A percentile compares a stretch with the other conserved stretches of the same genome.
Conservation (phyloP, 2,329 filamentous ascomycete species). For the Coniochaeta pulveracea region DNA sequence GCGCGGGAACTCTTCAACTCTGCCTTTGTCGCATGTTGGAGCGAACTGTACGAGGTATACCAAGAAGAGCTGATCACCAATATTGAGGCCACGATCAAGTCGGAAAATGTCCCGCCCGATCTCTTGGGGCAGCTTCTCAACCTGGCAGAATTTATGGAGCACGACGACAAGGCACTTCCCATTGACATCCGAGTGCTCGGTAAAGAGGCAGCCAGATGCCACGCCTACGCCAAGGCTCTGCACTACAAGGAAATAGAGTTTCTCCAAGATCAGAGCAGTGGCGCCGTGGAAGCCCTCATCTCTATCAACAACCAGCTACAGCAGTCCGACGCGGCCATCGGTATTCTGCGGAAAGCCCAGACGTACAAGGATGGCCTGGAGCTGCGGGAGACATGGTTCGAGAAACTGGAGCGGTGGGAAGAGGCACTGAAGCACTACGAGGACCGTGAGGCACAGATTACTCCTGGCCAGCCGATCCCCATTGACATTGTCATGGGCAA, state of each 20-base stretch:
- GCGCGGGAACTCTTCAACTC: slow-evolving; percentile 96
- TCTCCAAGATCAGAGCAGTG: slow-evolving; percentile 90
- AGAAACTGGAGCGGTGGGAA: slow-evolving; percentile 96
- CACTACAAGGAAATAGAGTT: slow-evolving; percentile 99
- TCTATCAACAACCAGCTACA: slow-evolving; percentile 99
- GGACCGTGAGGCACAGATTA: slow-evolving; percentile 64
- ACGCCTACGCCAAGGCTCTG: slow-evolving; percentile 94
- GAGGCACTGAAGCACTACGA: slow-evolving; percentile 90
- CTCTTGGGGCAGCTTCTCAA: slow-evolving; percentile 90
- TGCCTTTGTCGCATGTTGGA: slow-evolving; percentile 98
- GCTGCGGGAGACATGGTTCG: slow-evolving; percentile 96
- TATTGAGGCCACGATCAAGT: slow-evolving; percentile 91
- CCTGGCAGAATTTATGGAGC: slow-evolving; percentile 98
- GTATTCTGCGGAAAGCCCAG: slow-evolving; percentile 92
- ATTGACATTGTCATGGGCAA: slow-evolving; percentile 99
- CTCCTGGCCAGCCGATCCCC: slow-evolving; percentile 44
- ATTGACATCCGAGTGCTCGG: slow-evolving; percentile 95
- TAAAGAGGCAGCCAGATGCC: slow-evolving; percentile 89
- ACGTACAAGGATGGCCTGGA: slow-evolving; percentile 88
- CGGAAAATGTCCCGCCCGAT: slow-evolving; percentile 90
- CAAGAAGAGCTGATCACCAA: slow-evolving; percentile 93
- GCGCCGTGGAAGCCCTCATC: slow-evolving; percentile 91
- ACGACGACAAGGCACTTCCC: slow-evolving; percentile 94
- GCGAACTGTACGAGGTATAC: slow-evolving; percentile 90
- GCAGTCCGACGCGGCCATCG: slow-evolving; percentile 95